Evolutionary conservation across 2,329 filamentous ascomycete genomes (phyloP).

Genomic region (Nannizziopsis arthrosporioides): DNA sequence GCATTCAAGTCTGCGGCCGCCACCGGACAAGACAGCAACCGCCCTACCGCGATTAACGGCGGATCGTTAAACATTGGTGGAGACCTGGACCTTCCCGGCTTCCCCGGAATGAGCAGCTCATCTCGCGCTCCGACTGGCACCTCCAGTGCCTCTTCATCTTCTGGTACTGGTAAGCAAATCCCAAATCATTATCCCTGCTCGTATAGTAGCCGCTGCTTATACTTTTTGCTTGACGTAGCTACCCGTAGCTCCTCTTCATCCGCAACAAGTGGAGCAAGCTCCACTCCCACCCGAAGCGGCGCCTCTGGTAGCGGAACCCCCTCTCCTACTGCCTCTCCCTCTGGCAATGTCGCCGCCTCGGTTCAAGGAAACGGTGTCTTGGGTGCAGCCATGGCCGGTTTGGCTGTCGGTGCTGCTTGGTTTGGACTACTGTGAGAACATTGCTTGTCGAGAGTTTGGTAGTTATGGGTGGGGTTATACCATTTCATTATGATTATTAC

Average conservation of each 20-base stretch:
- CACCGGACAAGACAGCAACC: background rate
- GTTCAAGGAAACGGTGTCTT: background rate
- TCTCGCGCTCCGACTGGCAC: background rate
- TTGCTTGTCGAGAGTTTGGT: background rate
- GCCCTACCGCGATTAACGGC: constrained; percentile 10
- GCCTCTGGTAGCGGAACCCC: background rate
- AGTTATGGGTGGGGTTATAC: too few relatives aligned
- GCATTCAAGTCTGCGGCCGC: constrained; percentile 10
- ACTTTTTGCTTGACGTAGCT: background rate
- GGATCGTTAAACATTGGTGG: constrained; percentile 7
- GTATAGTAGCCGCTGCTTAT: background rate
- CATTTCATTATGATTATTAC: background rate
- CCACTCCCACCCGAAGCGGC: background rate
- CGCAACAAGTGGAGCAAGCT: background rate
- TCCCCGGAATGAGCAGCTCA: constrained; percentile 1
- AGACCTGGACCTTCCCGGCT: background rate
- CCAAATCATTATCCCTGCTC: background rate
- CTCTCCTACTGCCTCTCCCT: background rate
- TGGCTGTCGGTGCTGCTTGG: constrained; percentile 8
- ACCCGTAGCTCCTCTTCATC: background rate
- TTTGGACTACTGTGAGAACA: constrained; percentile 6
- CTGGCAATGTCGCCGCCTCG: background rate
- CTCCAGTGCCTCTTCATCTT: background rate
- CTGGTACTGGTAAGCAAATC: background rate
- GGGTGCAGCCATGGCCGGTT: background rate